A percentile compares a stretch with the other conserved stretches of the same genome.
phyloP scores from a whole-genome alignment of 257 asterid species.

The Solanum peruvianum region DNA sequence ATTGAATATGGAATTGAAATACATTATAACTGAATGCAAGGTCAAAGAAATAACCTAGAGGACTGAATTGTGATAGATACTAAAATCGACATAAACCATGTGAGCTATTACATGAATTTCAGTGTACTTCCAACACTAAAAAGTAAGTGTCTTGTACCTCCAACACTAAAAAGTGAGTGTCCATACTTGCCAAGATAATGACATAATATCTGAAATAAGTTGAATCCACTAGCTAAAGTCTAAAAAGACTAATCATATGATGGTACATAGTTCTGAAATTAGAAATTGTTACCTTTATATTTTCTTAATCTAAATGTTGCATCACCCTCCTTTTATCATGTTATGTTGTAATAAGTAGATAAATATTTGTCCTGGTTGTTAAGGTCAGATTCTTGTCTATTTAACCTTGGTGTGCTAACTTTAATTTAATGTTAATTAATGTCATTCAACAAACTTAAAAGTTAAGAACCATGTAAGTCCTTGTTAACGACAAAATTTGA shows the following conservation, averaged over 20 bases:
- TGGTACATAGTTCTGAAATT: too few relatives aligned
- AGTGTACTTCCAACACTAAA: too few relatives aligned
- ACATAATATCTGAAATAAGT: too few relatives aligned
- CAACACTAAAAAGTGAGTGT: too few relatives aligned
- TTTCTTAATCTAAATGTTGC: background rate
- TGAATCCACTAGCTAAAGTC: too few relatives aligned
- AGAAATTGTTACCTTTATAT: background rate
- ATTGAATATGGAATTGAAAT: background rate
- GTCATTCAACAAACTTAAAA: background rate
- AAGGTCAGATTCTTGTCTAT: background rate
- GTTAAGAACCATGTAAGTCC: background rate
- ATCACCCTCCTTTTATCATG: background rate
- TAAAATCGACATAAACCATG: too few relatives aligned
- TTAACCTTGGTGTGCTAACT: background rate
- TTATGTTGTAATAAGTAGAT: background rate
- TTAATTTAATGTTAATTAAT: background rate
- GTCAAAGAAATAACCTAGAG: background rate
- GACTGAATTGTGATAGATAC: too few relatives aligned
- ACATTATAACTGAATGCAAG: background rate
- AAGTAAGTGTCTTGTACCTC: too few relatives aligned
- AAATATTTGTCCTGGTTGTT: background rate
- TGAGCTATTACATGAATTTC: too few relatives aligned
- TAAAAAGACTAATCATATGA: too few relatives aligned
- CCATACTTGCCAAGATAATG: too few relatives aligned
- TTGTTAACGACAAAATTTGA: background rate